A percentile compares a stretch with the other conserved stretches of the same genome.
phyloP scores from a whole-genome alignment of 441 rosid species.

The Erysimum pusillum region DNA sequence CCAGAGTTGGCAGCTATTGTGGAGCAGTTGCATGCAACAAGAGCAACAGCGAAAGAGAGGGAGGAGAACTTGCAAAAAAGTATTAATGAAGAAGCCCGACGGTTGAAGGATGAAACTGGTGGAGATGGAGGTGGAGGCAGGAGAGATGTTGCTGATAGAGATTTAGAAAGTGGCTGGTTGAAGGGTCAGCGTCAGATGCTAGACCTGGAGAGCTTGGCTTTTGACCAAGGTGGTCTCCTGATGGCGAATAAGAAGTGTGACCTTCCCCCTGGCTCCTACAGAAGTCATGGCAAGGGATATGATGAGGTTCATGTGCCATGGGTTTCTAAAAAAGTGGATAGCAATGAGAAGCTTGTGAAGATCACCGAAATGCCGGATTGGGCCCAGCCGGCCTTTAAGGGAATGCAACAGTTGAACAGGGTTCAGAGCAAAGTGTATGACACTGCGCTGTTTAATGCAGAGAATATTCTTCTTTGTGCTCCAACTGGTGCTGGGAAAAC shows the following conservation, averaged over 20 bases:
- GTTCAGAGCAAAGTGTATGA: constrained; percentile 91
- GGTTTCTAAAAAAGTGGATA: constrained; percentile 67
- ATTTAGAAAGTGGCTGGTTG: constrained; percentile 78
- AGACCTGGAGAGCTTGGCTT: constrained; percentile 81
- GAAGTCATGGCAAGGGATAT: constrained; percentile 71
- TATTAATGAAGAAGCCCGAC: constrained; percentile 92
- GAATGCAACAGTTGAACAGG: constrained; percentile 91
- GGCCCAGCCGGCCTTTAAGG: constrained; percentile 94
- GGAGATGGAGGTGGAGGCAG: constrained; percentile 74
- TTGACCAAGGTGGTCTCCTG: constrained; percentile 87
- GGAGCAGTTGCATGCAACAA: constrained; percentile 93
- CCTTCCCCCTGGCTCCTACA: constrained; percentile 77
- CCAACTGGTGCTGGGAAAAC: constrained; percentile 99
- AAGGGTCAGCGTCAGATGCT: constrained; percentile 89
- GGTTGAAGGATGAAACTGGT: constrained; percentile 80
- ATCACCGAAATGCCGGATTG: constrained; percentile 89
- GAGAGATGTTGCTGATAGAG: constrained; percentile 71
- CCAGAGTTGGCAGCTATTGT: constrained; percentile 76
- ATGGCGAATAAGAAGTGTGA: constrained; percentile 90
- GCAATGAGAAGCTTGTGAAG: constrained; percentile 77
- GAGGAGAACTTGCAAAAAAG: constrained; percentile 91
- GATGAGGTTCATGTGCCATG: constrained; percentile 92
- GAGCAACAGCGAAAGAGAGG: constrained; percentile 96
- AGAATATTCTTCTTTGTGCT: constrained; percentile 89
- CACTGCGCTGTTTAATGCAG: constrained; percentile 79